Percentiles rank a stretch among this genome's conserved stretches.
phyloP scores from a whole-genome alignment of 345 rosid genomes.

The thale cress (Arabidopsis thaliana) region DNA sequence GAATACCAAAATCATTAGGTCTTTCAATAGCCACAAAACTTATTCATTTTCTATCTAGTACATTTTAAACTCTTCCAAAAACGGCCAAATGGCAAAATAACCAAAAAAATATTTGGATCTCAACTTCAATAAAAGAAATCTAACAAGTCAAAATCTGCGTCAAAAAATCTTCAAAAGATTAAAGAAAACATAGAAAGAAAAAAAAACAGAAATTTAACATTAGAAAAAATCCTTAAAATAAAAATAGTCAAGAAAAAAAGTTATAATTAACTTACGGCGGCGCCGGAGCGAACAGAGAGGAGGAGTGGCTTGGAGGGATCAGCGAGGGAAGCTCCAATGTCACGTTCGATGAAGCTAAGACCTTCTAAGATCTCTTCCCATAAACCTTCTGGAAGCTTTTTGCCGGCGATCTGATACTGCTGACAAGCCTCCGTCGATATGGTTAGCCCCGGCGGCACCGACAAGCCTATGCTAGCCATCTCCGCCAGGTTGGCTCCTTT shows the following conservation, averaged over 20 bases:
- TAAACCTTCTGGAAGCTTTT: conserved; percentile 64
- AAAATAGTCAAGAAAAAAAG: background rate
- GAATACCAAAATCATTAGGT: background rate
- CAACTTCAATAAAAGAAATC: background rate
- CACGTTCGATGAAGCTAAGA: conserved; percentile 60
- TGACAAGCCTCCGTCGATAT: conserved; percentile 95
- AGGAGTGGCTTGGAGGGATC: conserved; percentile 86
- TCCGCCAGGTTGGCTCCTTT: conserved; percentile 98
- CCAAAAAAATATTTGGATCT: background rate
- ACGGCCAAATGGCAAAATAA: background rate
- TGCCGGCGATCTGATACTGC: conserved; percentile 71
- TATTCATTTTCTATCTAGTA: background rate
- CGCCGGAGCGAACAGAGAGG: conserved; percentile 97
- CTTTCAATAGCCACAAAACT: background rate
- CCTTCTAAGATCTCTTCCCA: conserved; percentile 85
- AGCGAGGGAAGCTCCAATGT: conserved; percentile 83
- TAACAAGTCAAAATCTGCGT: background rate
- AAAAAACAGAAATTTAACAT: background rate
- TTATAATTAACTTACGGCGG: conserved; percentile 66
- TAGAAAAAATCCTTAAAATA: background rate
- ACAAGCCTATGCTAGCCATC: conserved; percentile 94
- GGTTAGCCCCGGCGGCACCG: conserved; percentile 95
- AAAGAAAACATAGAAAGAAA: background rate
- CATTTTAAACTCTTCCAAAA: background rate
- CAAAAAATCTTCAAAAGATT: background rate